Base-by-base conservation (phyloP, 768 basidiomycete genomes). In the Leucocoprinus birnbaumii region DNA sequence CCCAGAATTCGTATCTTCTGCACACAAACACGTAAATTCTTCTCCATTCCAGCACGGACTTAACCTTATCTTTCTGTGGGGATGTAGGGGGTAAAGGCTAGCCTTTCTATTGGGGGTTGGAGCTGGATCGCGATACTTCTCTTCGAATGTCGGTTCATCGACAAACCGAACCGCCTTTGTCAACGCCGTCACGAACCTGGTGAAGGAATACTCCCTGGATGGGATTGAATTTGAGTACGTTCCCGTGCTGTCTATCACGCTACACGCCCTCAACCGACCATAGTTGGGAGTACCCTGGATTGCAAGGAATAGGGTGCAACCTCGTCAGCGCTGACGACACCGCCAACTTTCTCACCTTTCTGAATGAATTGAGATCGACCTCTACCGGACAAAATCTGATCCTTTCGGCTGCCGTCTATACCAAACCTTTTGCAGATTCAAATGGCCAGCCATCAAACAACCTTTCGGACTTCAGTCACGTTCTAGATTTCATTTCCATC, bases 231-330 rank as follows among this genome's bases (percentile, higher is more conserved):
- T 87, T 53, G 86, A 87, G 85, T 85, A 63, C 40, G 41, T 55
- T 42, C 42, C 51, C 43, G 27, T 3, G 27, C 42, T 45, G 37
- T 8, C 41, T 48, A 27, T 53, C 3, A 49, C 24, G 48, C 35
- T 34, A 59, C 35, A 43, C 59, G 6, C 44, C 52, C 47, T 54
- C 49, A 51, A 21, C 45, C 31, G 18, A 11, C 24, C 34, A 9
- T 57, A 90, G 89, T 64, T 94, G 91, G 92, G 93, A 94, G 67
- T 96, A 91, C 65, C 94, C 93, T 35, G 82, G 76, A 37, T 71
- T 71, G 10, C 72, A 72, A 43, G 92, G 91, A 14, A 78, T 88
- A 18, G 77, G 79, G 6, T 90, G 89, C 64, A 96, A 96, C 71
- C 67, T 66, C 5, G 68, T 84, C 44, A 80, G 80, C 21, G 58